phyloP scores from a whole-genome alignment of 1,284 basidiomycete species.

The Trametes versicolor region DNA sequence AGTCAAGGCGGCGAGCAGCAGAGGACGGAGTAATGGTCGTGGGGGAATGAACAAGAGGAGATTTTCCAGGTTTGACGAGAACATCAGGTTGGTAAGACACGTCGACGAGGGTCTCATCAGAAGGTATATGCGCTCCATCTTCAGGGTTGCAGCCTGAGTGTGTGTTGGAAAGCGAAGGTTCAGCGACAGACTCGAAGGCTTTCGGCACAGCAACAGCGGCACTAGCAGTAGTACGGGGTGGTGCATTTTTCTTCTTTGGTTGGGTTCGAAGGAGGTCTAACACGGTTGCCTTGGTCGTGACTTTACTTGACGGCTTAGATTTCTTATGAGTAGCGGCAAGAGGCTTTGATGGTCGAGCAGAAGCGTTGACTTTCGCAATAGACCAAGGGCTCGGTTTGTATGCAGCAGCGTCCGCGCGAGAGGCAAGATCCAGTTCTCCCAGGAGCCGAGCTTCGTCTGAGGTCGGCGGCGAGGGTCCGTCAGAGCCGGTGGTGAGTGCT shows the following conservation, averaged over 20 bases:
- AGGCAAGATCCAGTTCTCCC: slow-evolving; percentile 67
- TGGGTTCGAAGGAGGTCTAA: slow-evolving; percentile 41
- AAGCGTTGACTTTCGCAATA: slow-evolving; percentile 79
- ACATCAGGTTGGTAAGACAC: slow-evolving; percentile 5
- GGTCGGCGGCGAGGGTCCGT: not conserved
- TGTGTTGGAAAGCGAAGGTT: not conserved
- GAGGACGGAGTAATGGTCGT: too few species aligned
- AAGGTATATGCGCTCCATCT: slow-evolving; percentile 31
- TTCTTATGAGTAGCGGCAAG: not conserved
- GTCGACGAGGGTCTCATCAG: slow-evolving; percentile 34
- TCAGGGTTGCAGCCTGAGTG: not conserved
- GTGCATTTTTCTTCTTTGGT: slow-evolving; percentile 13
- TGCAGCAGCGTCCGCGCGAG: slow-evolving; percentile 62
- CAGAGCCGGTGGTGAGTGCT: slow-evolving; percentile 1
- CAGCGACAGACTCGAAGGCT: not conserved
- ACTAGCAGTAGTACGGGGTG: not conserved
- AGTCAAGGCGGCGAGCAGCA: not conserved
- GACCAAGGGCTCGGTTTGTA: slow-evolving; percentile 80
- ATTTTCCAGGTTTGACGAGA: not conserved
- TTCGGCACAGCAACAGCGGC: not conserved
- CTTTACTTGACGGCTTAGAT: slow-evolving; percentile 15
- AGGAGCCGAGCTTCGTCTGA: slow-evolving; percentile 48
- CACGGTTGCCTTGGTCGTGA: slow-evolving; percentile 32
- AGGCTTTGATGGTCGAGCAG: slow-evolving; percentile 49
- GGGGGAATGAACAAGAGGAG: too few species aligned